Base-by-base conservation (phyloP, 1,284 basidiomycete genomes). In the Neonothopanus nambi region DNA sequence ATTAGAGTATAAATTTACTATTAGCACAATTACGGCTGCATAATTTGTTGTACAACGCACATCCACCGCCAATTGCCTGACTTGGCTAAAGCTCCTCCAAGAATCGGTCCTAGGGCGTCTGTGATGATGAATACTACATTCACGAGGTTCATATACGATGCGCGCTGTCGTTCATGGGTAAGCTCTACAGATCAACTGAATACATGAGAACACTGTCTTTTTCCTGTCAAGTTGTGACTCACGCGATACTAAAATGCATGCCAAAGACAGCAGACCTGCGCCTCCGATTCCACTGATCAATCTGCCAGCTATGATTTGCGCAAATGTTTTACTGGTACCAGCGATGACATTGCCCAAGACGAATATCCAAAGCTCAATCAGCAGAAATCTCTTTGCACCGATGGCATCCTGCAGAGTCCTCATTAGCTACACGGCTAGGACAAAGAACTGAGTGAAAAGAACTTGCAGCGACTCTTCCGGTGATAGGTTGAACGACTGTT, bases 271-370 rank as follows among this genome's bases (percentile, higher is more conserved):
- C 33, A 77, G 63, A 6, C 73, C 73, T 13, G 75, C 74, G 21
- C 67, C 74, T 8, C 75, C 76, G 13, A 74, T 61, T 8, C 75
- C 76, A 49, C 70, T 68, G 5, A 78, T 61, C 33, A 71, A 54
- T 21, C 76, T 59, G 8, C 72, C 72, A 20, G 68, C 67, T 28
- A 73, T 68, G 28, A 78, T 66, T 63, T 72, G 73, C 1, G 60
- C 64, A 55, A 76, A 67, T 39, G 54, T 66, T 36, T 70, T 67
- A 8, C 72, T 70, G 2, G 72, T 66, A 17, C 73, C 76, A 35
- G 73, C 72, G 18, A 78, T 62, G 17, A 70, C 66, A 33, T 71
- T 73, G 0, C 76, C 75, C n/a, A 74, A 35, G 20, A 73, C 65
- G 59, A 77, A 77, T 9, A 52, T 52, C 51, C 51, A 52, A n/a